Percentiles rank a stretch among this genome's conserved stretches.
These are phyloP conservation scores for Heterobasidion parviporum DNA, from an alignment of 1,284 basidiomycete species.

Conservation along the genomic window DNA sequence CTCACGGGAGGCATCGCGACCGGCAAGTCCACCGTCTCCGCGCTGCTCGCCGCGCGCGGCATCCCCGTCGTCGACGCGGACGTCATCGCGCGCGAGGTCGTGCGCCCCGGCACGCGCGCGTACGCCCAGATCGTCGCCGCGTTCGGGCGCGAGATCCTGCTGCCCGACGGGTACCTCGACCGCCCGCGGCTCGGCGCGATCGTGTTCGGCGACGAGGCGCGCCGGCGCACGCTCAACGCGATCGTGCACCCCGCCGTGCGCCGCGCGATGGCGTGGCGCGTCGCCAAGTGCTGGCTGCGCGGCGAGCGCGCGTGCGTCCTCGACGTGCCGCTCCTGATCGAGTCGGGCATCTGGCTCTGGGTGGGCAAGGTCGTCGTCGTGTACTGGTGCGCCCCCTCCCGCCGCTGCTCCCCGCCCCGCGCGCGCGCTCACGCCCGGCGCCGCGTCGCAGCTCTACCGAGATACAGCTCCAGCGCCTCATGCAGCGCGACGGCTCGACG, in stretches of 20 bases:
- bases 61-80: constrained; percentile 92
- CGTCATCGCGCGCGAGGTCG: constrained; percentile 81
- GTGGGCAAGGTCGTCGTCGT: constrained; percentile 84
- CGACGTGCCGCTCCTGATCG: constrained; percentile 92
- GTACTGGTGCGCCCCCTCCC: constrained; percentile 59
- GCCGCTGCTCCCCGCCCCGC: neutral
- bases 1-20: constrained; percentile 96
- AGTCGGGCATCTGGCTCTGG: constrained; percentile 81
- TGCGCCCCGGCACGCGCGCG: constrained; percentile 77
- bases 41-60: constrained; percentile 53
- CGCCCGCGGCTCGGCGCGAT: constrained; percentile 79
- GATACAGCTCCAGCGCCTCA: constrained; percentile 76
- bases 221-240: constrained; percentile 71
- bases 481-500: constrained; percentile 55
- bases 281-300: constrained; percentile 68
- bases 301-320: constrained; percentile 79
- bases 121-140: constrained; percentile 59
- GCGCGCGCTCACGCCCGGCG: neutral
- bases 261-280: constrained; percentile 62
- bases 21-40: constrained; percentile 90
- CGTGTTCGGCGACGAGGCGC: constrained; percentile 72
- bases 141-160: constrained; percentile 70
- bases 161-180: constrained; percentile 69
- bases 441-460: constrained; percentile 47
- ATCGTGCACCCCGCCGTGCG: constrained; percentile 91